Base-by-base conservation (phyloP, 352 stramenopile genomes). In the Nothophytophthora sp. region DNA sequence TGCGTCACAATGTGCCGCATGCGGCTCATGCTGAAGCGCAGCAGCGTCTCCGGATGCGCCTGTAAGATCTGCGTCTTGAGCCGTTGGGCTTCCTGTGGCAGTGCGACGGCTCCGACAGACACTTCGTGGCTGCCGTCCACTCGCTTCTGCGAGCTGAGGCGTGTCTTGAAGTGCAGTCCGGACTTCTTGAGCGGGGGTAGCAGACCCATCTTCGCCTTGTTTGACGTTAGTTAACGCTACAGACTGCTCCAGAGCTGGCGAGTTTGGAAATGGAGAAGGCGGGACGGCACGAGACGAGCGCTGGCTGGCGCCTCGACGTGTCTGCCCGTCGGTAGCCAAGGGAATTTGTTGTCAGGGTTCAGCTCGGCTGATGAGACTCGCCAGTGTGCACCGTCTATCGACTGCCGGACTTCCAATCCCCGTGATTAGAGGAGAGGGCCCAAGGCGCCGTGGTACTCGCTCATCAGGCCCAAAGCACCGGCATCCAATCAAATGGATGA, bases 21-120 rank as follows among this genome's bases (percentile, higher is more conserved):
- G 58, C 78, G 71, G 55, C 71, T 86, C 51, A 88, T 54, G 30
- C 76, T 85, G 69, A 88, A 88, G 30, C 76, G 76, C 55, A 62
- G 63, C 23, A 69, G 62, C 40, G 72, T 70, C 47, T 76, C 60
- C 22, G 66, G 62, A 36, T 81, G 63, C 24, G 53, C 50, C 41
- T 70, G 42, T n/a, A 86, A 42, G 37, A 88, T 81, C 37, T 81
- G 70, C 49, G 67, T 57, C 63, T 88, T 88, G 60, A 88, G 66
- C 39, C 71, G 50, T 58, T 81, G 70, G 0, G 70, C 73, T 35
- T 85, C 70, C 1, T 64, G 39, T 16, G 73, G 72, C 43, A 88
- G 46, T 0, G 37, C 42, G 8, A 24, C 38, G 5, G 29, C 49
- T 12, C 10, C 23, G 10, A 55, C 19, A 1, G 36, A 43, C 19